Base-by-base conservation (phyloP, 176 grass and related monocot species). In the Phoenix roebelenii region DNA sequence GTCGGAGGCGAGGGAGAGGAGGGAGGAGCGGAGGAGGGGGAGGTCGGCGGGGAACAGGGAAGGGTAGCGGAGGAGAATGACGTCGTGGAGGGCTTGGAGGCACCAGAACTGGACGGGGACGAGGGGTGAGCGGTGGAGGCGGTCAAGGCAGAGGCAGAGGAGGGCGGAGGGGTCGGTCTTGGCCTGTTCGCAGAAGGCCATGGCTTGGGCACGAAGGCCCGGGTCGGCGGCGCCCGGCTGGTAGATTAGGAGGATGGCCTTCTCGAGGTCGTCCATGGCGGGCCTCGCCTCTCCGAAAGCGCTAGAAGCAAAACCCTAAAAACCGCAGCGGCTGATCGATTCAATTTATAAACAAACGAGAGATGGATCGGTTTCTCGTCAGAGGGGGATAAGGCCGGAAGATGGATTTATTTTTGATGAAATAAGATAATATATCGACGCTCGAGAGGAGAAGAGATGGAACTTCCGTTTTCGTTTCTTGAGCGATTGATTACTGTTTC, bases 221-320 rank as follows among this genome's bases (percentile, higher is more conserved):
- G 83, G 29, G 14, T 76, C 75, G 5, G 76, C 64, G 30, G 72
- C 60, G 35, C 55, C 69, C 16, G 77, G 75, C 52, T 98, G 81
- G 65, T 80, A 84, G 2, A 73, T 79, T 25, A 98, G 61, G 52
- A 92, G 64, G 60, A 98, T 98, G 69, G 93, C 93, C 77, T 83
- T 72, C 81, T 98, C 87, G 20, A 98, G 84, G 68, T 98, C 93
- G 72, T 98, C 87, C 93, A 98, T 98, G 75, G 75, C 50, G 79
- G 75, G 1, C 35, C 35, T 44, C 35, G 35, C 35, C 10, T 12
- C 6, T 14, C 35, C 35, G 0, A 44, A 44, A 44, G 12, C 35
- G 9, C 35, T 44, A 44, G 2, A 44, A 44, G 10, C 7, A 44
- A 44, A 44, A 44, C 35, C 35, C 35, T 44, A 44, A 44, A 44